phyloP scores from a whole-genome alignment of 441 rosid species.

The Populus hybrid region DNA sequence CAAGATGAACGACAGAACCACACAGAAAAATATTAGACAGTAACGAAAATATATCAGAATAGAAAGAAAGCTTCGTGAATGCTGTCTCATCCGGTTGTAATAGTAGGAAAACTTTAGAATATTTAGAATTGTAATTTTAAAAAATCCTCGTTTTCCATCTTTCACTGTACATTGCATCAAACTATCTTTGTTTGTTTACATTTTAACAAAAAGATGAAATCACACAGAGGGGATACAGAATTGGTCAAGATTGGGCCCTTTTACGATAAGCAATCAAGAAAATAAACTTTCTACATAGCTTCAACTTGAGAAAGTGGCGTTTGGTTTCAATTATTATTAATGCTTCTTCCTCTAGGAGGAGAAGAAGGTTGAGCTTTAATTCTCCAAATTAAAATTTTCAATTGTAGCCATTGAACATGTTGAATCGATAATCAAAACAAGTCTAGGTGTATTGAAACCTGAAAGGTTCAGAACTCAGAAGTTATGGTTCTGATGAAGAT shows the following conservation, averaged over 20 bases:
- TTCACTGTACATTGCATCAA: too few species aligned
- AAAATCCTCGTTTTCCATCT: too few species aligned
- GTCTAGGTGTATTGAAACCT: conserved; percentile 2
- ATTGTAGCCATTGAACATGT: neutral
- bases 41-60: too few species aligned
- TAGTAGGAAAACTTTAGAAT: too few species aligned
- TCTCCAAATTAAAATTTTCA: neutral
- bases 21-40: too few species aligned
- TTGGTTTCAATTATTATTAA: neutral
- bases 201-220: too few species aligned
- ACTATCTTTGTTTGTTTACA: too few species aligned
- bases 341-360: neutral
- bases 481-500: conserved; percentile 57
- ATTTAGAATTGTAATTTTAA: too few species aligned
- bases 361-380: neutral
- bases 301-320: neutral
- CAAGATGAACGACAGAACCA: too few species aligned
- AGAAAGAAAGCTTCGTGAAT: neutral
- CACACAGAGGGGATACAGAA: neutral
- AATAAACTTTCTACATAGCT: neutral
- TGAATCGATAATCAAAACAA: neutral
- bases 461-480: conserved; percentile 38
- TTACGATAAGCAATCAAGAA: neutral
- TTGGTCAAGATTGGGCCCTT: neutral
- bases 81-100: neutral